Conservation (phyloP, 495 filamentous ascomycete genomes). For the Podospora didyma region DNA sequence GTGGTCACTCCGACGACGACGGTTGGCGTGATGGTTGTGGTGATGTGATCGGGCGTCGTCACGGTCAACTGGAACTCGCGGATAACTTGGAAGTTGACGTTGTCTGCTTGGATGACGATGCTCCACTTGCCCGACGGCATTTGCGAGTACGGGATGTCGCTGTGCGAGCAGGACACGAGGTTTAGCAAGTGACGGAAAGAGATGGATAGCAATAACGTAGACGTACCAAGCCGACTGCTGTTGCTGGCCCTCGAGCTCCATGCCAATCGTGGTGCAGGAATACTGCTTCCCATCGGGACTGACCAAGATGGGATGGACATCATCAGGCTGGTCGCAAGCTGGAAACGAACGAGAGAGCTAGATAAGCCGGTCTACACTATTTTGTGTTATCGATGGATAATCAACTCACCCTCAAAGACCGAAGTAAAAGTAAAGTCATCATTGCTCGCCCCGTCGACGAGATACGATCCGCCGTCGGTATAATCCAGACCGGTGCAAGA, state of each 20-base stretch:
- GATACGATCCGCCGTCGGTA: constrained; percentile 24
- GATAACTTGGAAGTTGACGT: constrained; percentile 18
- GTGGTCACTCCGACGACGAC: constrained; percentile 21
- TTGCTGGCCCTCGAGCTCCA: constrained; percentile 10
- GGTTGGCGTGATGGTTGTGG: constrained; percentile 18
- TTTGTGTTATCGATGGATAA: neutral
- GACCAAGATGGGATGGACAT: constrained; percentile 18
- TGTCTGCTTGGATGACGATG: constrained; percentile 26
- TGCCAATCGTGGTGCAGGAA: constrained; percentile 14
- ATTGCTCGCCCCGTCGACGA: constrained; percentile 18
- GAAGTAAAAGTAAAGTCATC: constrained; percentile 22
- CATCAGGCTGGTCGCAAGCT: constrained; percentile 14
- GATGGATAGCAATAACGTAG: too few relatives aligned
- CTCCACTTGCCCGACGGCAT: constrained; percentile 21
- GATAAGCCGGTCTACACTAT: neutral
- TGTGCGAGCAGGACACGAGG: neutral
- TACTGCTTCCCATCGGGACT: constrained; percentile 15
- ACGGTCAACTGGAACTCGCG: constrained; percentile 18
- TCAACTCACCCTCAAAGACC: constrained; percentile 14
- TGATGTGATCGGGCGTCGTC: constrained; percentile 10
- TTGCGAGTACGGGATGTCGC: constrained; percentile 12
- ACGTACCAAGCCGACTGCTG: constrained; percentile 17
- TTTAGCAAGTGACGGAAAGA: neutral
- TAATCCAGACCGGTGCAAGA: constrained; percentile 25
- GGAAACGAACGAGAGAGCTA: neutral